These are phyloP conservation scores for Cyamopsis tetragonoloba DNA, from an alignment of 306 rosid genomes.

Conservation along the genomic window DNA sequence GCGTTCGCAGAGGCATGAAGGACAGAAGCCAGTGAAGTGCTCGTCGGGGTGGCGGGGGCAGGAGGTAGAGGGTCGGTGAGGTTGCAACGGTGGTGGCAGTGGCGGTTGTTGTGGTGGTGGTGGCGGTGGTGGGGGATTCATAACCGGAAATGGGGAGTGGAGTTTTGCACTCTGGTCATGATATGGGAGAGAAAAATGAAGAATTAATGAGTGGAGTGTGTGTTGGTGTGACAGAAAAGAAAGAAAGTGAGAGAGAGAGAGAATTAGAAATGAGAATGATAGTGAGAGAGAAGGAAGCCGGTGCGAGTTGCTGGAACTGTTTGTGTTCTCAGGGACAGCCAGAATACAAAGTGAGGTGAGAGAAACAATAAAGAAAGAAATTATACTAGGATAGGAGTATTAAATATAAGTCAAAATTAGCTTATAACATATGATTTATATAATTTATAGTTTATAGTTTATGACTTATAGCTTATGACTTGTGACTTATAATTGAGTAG, in stretches of 20 bases:
- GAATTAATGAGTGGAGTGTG: slow-evolving; percentile 1
- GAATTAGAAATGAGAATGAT: not conserved
- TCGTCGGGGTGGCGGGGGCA: slow-evolving; percentile 84
- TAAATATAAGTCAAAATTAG: no score
- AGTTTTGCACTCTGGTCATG: slow-evolving; percentile 53
- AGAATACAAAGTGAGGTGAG: not conserved
- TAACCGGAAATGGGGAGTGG: slow-evolving; percentile 39
- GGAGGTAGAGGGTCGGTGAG: slow-evolving; percentile 64
- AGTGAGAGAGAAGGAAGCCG: no score
- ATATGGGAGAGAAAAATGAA: slow-evolving; percentile 13
- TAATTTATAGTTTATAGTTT: no score
- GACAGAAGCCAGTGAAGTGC: slow-evolving; percentile 88
- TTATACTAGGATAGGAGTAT: no score
- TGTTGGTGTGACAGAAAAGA: not conserved
- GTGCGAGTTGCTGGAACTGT: slow-evolving; percentile 1
- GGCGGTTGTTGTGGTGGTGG: not conserved
- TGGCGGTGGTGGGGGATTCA: slow-evolving; percentile 61
- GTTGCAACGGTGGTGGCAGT: no score
- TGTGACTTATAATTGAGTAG: no score
- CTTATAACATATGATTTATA: no score
- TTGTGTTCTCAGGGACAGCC: not conserved
- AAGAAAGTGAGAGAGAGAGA: not conserved
- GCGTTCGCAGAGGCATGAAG: slow-evolving; percentile 96
- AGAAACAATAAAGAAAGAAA: no score
- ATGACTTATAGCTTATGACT: no score